These are phyloP conservation scores for Paraglomus occultum DNA, from an alignment of 192 early-diverging fungal species.

Conservation along the genomic window DNA sequence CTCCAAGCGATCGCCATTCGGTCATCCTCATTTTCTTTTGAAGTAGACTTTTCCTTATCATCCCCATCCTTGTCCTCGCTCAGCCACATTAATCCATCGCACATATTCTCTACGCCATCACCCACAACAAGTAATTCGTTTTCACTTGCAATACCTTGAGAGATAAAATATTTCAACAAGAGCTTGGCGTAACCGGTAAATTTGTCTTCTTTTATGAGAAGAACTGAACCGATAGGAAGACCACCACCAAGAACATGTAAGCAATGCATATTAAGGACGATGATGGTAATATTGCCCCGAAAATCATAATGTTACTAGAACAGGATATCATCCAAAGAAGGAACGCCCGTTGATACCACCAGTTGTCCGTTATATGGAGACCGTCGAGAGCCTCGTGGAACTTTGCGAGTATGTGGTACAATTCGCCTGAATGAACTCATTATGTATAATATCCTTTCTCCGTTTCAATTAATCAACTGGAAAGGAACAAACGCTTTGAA, in stretches of 20 bases:
- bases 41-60: conserved; percentile 27
- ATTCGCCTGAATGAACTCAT: conserved; percentile 56
- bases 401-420: conserved; percentile 51
- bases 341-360: conserved; percentile 79
- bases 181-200: conserved; percentile 79
- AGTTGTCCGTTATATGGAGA: conserved; percentile 77
- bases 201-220: conserved; percentile 78
- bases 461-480: background rate
- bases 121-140: conserved; percentile 76
- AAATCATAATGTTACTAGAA: background rate
- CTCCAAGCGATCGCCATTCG: conserved; percentile 93
- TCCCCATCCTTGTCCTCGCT: conserved; percentile 32
- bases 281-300: background rate
- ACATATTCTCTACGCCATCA: conserved; percentile 56
- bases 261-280: conserved; percentile 16
- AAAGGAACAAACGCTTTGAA: background rate
- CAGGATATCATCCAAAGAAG: conserved; percentile 79
- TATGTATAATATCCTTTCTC: background rate
- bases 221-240: conserved; percentile 74
- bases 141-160: conserved; percentile 76
- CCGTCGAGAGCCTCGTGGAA: conserved; percentile 68
- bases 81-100: conserved; percentile 60
- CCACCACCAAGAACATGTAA: conserved; percentile 72
- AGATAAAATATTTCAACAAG: conserved; percentile 78
- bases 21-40: conserved; percentile 46